Evolutionary conservation across 805 yeast genomes (phyloP), one percentile per base, ranked within the genome.

Genomic region (Myxozyma vanderwaltii): DNA sequence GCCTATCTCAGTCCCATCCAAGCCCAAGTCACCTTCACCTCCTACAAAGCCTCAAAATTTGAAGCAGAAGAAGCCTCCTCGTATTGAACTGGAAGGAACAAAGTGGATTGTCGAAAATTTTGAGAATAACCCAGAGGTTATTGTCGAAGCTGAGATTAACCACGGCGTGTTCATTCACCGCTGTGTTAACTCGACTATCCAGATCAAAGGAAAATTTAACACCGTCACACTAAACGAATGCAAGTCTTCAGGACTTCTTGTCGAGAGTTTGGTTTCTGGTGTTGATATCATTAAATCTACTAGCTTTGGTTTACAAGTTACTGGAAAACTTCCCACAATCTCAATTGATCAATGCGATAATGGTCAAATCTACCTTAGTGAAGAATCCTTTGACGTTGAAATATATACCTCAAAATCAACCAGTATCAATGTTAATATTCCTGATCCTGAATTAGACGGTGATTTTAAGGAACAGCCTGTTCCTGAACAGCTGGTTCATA

Each of bases 401-500:
- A 77, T 94, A 47, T 89, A 84, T 75, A 88, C 97, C 1, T 86
- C 96, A 48, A 85, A 89, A 54, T 82, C 96, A 15, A 88, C 97
- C 0, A 82, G 96, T 2, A 77, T 94, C 73, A 94, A 94, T 72
- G 79, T 94, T 67, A 89, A 91, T 70, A 80, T 89, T 46, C 96
- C 96, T 27, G 81, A 81, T 48, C 82, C 78, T 15, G 86, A 80
- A 23, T 89, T 84, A 39, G 82, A 79, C 47, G 87, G 77, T 47
- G 96, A 92, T 72, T 85, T 81, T 74, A 82, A 79, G 54, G 99
- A 94, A 74, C 76, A 84, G 55, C 85, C 96, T 7, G 82, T 88
- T 43, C 97, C 98, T 7, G 99, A 94, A 75, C 99, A 94, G 77
- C 81, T 94, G 74, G 82, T 83, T 70, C 96, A 90, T 74, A 78